A percentile compares a stretch with the other conserved stretches of the same genome.
These are phyloP conservation scores for Babesia caballi DNA, from an alignment of 169 alveolate species.

Conservation along the genomic window DNA sequence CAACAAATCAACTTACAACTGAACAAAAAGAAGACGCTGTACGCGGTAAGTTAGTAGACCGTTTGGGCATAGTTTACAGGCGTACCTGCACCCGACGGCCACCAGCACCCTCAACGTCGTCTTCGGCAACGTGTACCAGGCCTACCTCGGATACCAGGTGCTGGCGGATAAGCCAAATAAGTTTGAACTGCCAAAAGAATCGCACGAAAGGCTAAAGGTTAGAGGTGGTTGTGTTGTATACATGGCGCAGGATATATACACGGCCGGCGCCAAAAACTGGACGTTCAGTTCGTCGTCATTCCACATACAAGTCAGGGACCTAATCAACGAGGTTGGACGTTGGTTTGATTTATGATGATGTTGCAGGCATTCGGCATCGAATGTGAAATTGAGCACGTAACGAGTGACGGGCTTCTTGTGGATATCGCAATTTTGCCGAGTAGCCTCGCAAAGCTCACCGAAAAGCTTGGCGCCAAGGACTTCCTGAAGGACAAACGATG, in stretches of 20 bases:
- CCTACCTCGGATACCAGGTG: conserved; percentile 27
- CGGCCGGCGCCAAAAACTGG: conserved; percentile 7
- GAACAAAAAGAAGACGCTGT: conserved; percentile 13
- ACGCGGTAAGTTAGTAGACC: conserved; percentile 7
- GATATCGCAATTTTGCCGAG: conserved; percentile 41
- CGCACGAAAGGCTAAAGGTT: conserved; percentile 12
- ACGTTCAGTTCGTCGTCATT: conserved; percentile 34
- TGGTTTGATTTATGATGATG: not conserved
- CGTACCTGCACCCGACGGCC: conserved; percentile 18
- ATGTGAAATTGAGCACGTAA: conserved; percentile 11
- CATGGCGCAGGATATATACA: conserved; percentile 10
- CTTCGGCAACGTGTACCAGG: conserved; percentile 22
- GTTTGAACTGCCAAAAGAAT: conserved; percentile 15
- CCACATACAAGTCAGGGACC: conserved; percentile 25
- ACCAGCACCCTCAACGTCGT: conserved; percentile 8
- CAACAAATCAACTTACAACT: conserved; percentile 34
- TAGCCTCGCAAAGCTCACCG: conserved; percentile 10
- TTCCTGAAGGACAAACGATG: conserved; percentile 33
- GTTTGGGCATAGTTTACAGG: not conserved
- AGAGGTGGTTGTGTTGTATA: not conserved
- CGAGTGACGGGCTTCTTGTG: conserved; percentile 28
- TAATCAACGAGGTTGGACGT: conserved; percentile 20
- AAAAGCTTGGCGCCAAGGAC: conserved; percentile 5
- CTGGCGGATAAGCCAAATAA: not conserved
- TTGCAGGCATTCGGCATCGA: conserved; percentile 28